phyloP scores from a whole-genome alignment of 202 grass and related monocot species.

The Digitaria exilis region DNA sequence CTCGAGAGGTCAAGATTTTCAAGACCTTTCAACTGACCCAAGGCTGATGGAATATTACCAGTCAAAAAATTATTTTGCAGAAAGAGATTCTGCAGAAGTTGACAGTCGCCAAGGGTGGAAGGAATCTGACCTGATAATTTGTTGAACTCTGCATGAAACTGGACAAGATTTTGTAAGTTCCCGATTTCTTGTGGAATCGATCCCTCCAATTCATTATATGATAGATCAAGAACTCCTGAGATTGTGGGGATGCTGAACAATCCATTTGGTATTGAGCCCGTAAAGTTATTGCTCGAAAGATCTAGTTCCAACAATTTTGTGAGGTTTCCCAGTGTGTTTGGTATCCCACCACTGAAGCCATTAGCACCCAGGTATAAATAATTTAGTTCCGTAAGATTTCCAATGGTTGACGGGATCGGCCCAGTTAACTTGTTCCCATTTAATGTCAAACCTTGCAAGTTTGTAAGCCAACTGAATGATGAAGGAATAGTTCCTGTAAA shows the following conservation, averaged over 20 bases:
- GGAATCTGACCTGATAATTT: conserved; percentile 31
- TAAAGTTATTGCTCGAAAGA: not conserved
- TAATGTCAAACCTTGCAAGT: not conserved
- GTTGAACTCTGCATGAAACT: not conserved
- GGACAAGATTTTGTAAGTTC: not conserved
- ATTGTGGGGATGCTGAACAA: not conserved
- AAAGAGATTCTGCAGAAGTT: not conserved
- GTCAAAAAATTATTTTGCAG: conserved; percentile 3
- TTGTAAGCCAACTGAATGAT: not conserved
- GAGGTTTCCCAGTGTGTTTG: not conserved
- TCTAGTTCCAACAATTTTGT: not conserved
- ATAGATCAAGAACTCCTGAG: not conserved
- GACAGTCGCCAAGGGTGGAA: not conserved
- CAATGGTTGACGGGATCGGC: not conserved
- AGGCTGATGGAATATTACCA: not conserved
- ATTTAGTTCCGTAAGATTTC: conserved; percentile 13
- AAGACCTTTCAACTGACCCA: conserved; percentile 24
- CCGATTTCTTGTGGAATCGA: conserved; percentile 40
- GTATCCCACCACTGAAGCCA: not conserved
- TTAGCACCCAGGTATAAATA: rapidly evolving
- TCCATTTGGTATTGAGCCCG: not conserved
- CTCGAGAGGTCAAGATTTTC: not conserved
- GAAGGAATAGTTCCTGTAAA: conserved; percentile 13
- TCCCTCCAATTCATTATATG: conserved; percentile 28
- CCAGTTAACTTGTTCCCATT: not conserved